phyloP scores from a whole-genome alignment of 768 basidiomycete species.

The Strobilomyces dryophilus region DNA sequence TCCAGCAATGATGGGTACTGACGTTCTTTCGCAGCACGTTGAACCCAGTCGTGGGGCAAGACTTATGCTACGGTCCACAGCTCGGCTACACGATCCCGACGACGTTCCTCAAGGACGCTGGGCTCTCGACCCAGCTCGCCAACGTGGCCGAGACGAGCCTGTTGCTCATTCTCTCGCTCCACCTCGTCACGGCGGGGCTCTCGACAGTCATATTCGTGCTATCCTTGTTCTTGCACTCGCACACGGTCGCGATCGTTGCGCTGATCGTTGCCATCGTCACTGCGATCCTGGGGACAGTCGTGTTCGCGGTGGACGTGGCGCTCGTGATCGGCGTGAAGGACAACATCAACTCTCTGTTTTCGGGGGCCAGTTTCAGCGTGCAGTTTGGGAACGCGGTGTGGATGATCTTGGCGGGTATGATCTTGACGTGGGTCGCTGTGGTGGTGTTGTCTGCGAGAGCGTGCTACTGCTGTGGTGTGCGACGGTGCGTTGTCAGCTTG shows the following conservation, averaged over 20 bases:
- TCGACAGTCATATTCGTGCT: constrained; percentile 49
- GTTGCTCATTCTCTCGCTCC: constrained; percentile 58
- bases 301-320: constrained; percentile 61
- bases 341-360: constrained; percentile 36
- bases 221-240: constrained; percentile 57
- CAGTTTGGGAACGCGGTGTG: constrained; percentile 67
- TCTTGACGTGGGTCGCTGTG: constrained; percentile 58
- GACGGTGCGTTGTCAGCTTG: constrained; percentile 28
- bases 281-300: constrained; percentile 49
- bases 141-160: constrained; percentile 46
- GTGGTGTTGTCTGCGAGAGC: constrained; percentile 58
- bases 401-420: constrained; percentile 59
- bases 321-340: constrained; percentile 50
- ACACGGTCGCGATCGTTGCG: constrained; percentile 49
- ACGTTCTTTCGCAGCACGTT: constrained; percentile 5
- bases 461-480: constrained; percentile 68
- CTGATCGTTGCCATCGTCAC: constrained; percentile 57
- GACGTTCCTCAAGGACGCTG: constrained; percentile 37
- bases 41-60: constrained; percentile 11
- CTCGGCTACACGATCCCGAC: constrained; percentile 68
- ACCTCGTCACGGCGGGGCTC: constrained; percentile 61
- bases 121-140: constrained; percentile 43
- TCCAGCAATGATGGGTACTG: neutral
- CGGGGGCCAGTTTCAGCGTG: constrained; percentile 41
- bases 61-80: constrained; percentile 55